These are phyloP conservation scores for Quercus gilva DNA, from an alignment of 306 rosid genomes.

Conservation along the genomic window DNA sequence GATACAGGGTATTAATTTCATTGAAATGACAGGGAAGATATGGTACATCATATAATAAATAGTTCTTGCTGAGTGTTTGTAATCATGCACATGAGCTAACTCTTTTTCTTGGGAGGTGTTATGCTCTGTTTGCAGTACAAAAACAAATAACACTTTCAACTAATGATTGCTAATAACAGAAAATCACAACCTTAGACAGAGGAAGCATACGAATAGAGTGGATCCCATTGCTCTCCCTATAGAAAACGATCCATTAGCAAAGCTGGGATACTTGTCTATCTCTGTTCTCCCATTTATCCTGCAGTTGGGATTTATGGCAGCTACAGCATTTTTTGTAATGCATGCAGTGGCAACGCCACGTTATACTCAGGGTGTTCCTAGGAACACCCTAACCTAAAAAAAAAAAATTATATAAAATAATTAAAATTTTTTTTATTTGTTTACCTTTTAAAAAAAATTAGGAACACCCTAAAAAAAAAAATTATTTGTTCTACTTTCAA, in stretches of 20 bases:
- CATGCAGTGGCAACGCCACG: no score
- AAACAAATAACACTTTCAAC: slow-evolving; percentile 1
- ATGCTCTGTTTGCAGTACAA: background rate
- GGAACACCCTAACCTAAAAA: no score
- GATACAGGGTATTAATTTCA: slow-evolving; percentile 44
- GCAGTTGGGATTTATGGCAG: slow-evolving; percentile 79
- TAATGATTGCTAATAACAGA: slow-evolving; percentile 39
- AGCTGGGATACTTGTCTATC: slow-evolving; percentile 58
- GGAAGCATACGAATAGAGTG: slow-evolving; percentile 38
- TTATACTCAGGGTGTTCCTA: no score
- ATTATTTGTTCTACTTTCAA: no score
- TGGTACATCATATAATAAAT: background rate
- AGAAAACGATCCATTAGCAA: slow-evolving; percentile 31
- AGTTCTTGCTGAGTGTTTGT: background rate
- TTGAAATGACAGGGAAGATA: background rate
- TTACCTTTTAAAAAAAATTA: no score
- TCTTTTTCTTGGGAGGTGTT: background rate
- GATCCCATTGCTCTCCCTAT: slow-evolving; percentile 17
- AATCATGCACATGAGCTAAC: background rate
- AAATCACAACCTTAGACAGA: slow-evolving; percentile 42
- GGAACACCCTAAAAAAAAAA: no score
- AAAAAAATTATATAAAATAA: no score
- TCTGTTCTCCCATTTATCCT: slow-evolving; percentile 75
- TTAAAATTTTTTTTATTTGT: no score
- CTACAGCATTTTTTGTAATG: slow-evolving; percentile 80